Percentiles rank a stretch among this genome's conserved stretches.
These are phyloP conservation scores for Hypoxylon cercidicola DNA, from an alignment of 495 filamentous ascomycete genomes.

Conservation along the genomic window DNA sequence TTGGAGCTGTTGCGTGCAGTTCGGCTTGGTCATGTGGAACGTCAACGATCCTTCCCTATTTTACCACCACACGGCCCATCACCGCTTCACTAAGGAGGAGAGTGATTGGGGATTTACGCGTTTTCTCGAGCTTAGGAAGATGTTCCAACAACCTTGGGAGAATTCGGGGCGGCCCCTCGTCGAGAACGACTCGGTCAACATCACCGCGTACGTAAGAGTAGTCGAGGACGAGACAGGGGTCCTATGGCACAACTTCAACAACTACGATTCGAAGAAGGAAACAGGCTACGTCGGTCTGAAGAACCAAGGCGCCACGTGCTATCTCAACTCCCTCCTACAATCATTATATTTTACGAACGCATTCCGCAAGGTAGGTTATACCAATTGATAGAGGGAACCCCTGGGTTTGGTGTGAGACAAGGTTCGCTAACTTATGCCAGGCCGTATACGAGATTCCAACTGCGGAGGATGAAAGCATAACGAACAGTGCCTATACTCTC, in stretches of 20 bases:
- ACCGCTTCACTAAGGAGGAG: slow-evolving; percentile 94
- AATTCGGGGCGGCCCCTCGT: slow-evolving; percentile 77
- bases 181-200: slow-evolving; percentile 84
- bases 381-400: not conserved
- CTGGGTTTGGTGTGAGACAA: not conserved
- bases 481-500: slow-evolving; percentile 91
- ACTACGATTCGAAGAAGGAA: slow-evolving; percentile 99
- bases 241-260: slow-evolving; percentile 98
- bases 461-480: slow-evolving; percentile 77
- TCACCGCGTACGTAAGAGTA: slow-evolving; percentile 92
- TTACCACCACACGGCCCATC: slow-evolving; percentile 74
- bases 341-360: slow-evolving; percentile 97
- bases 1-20: slow-evolving; percentile 97
- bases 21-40: slow-evolving; percentile 93
- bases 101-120: slow-evolving; percentile 99
- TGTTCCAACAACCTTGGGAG: slow-evolving; percentile 77
- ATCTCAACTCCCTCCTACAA: slow-evolving; percentile 96
- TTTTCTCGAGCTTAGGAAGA: slow-evolving; percentile 84
- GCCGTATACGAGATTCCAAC: slow-evolving; percentile 97
- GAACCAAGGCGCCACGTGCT: slow-evolving; percentile 98
- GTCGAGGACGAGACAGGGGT: slow-evolving; percentile 98
- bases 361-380: slow-evolving; percentile 81
- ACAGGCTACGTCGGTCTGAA: slow-evolving; percentile 96
- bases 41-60: slow-evolving; percentile 85
- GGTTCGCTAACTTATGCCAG: slow-evolving; percentile 54